A percentile compares a stretch with the other conserved stretches of the same genome.
Conservation (phyloP, 768 basidiomycete genomes). For the Tremella fuciformis region DNA sequence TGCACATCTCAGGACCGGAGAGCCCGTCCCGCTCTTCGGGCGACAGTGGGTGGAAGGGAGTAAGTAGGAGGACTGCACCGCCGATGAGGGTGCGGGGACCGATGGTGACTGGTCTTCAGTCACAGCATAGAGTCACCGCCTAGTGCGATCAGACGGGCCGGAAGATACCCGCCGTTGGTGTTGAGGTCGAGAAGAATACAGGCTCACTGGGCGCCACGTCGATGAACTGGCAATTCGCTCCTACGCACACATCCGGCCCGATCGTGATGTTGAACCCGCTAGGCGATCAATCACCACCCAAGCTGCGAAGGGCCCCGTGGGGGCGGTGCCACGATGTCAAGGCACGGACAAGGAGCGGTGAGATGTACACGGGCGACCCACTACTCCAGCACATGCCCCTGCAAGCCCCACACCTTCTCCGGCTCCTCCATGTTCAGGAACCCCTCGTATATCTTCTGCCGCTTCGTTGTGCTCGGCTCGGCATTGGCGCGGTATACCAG, state of each 20-base stretch:
- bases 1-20: constrained; percentile 36
- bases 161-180: no score
- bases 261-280: constrained; percentile 45
- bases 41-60: constrained; percentile 35
- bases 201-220: no score
- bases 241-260: constrained; percentile 37
- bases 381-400: no score
- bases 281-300: not conserved
- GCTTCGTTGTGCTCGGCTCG: constrained; percentile 15
- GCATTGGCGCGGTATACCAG: constrained; percentile 30
- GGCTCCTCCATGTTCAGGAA: not conserved
- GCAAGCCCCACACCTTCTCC: no score
- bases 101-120: not conserved
- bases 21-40: constrained; percentile 18
- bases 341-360: no score
- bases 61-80: constrained; percentile 43
- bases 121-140: no score
- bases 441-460: constrained; percentile 10
- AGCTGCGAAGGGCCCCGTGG: no score
- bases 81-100: not conserved
- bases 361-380: no score
- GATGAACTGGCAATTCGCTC: constrained; percentile 34
- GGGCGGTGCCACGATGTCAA: no score
- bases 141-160: no score
- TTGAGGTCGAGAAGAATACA: no score